These are phyloP conservation scores for Penicillium coffeae DNA, from an alignment of 495 filamentous ascomycete genomes.

Conservation along the genomic window DNA sequence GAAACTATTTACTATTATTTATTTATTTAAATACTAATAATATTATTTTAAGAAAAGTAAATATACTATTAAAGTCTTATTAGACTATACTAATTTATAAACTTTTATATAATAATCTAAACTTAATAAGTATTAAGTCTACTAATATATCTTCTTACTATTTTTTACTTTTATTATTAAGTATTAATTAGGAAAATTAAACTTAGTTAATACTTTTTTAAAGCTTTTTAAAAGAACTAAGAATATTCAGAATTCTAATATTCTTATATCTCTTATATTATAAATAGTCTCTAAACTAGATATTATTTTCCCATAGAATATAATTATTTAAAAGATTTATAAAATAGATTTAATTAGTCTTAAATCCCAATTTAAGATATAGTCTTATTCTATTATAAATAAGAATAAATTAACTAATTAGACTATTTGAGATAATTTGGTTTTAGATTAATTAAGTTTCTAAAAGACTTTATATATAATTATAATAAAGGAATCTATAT, in stretches of 20 bases:
- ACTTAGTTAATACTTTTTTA: not conserved
- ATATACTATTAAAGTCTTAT: not conserved
- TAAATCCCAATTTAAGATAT: too few relatives aligned
- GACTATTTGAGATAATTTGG: not conserved
- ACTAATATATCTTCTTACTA: not conserved
- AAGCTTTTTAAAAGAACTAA: not conserved
- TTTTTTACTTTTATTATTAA: not conserved
- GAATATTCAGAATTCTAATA: too few relatives aligned
- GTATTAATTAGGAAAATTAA: not conserved
- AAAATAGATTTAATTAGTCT: too few relatives aligned
- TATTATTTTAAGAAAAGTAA: not conserved
- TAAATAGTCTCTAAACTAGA: too few relatives aligned
- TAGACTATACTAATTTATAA: not conserved
- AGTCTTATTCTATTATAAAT: constrained; percentile 2
- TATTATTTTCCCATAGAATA: too few relatives aligned
- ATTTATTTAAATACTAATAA: constrained; percentile 1
- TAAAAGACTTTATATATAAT: not conserved
- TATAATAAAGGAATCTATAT: not conserved
- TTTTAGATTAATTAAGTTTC: not conserved
- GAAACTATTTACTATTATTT: constrained; percentile 1
- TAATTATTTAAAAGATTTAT: not conserved
- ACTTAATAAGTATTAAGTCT: not conserved
- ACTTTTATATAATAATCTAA: not conserved
- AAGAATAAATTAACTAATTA: not conserved
- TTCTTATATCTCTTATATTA: too few relatives aligned